phyloP scores from a whole-genome alignment of 257 asterid species.

The Solanum lycopersicoides region DNA sequence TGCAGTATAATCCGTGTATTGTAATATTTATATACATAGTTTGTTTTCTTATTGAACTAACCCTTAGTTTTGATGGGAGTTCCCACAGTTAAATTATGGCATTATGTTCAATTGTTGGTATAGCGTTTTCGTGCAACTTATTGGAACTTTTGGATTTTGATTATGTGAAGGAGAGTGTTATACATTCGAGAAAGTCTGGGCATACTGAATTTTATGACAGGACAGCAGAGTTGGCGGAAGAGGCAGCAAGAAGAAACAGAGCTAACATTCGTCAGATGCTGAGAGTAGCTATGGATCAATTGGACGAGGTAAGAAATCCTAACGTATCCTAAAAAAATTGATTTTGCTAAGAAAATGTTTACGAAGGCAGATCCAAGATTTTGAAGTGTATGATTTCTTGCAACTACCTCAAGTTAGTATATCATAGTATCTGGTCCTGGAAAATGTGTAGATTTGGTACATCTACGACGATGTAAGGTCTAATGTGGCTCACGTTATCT shows the following conservation, averaged over 20 bases:
- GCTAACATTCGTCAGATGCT: conserved; percentile 69
- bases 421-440: background rate
- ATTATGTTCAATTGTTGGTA: background rate
- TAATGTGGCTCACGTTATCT: background rate
- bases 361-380: background rate
- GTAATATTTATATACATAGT: background rate
- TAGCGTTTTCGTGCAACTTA: background rate
- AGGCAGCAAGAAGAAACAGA: conserved; percentile 70
- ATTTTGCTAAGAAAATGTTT: background rate
- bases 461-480: background rate
- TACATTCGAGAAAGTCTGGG: conserved; percentile 87
- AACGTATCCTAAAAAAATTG: background rate
- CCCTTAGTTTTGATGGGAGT: background rate
- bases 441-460: background rate
- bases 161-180: conserved; percentile 60
- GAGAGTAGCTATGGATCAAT: conserved; percentile 31
- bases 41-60: background rate
- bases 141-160: background rate
- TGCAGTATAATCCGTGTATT: background rate
- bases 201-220: conserved; percentile 79
- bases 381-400: background rate
- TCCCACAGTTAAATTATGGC: background rate
- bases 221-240: conserved; percentile 90
- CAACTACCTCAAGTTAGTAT: background rate
- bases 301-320: background rate